Base-by-base conservation (phyloP, 2,329 filamentous ascomycete species). In the Pestalotiopsis fici region DNA sequence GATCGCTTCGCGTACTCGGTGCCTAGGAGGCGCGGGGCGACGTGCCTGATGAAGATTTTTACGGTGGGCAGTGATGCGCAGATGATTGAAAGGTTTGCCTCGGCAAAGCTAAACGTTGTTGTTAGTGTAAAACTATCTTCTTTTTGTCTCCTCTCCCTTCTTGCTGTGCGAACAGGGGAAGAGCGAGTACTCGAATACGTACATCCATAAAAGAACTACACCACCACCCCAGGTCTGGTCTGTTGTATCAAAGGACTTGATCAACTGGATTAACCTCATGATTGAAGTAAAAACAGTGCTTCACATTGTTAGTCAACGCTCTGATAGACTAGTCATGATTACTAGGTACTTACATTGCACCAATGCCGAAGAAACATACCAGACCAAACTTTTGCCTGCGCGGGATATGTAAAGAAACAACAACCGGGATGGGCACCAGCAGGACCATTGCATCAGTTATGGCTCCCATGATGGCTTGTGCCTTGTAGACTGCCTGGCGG, bases 161-260 rank as follows among this genome's bases (percentile, higher is more conserved):
- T n/a, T n/a, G n/a, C n/a, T 2, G 15, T 2, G 35, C 9, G 15
- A 5, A 13, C 35, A 39, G 35, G 43, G 13, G 50, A 23, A n/a
- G 12, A 12, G 54, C 1, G 43, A 28, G 66, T 59, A 31, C 23
- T 2, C 23, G 2, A 59, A 25, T n/a, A 39, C 65, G 39, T 61
- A 68, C 67, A 69, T 69, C 67, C 67, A 69, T 3, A 69, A 43
- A 25, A 67, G 43, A 21, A 69, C 65, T 3, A 59, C 27, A 25
- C 67, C 67, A 18, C 55, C 67, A 39, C 67, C 67, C 67, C 65
- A 69, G 1, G 65, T 55, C 62, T 69, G 65, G 47, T 69, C 67
- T 4, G 25, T 37, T 23, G 64, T 43, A 4, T 57, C 65, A 61
- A 69, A 64, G 12, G 59, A 64, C 21, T 55, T 50, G 35, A 68